Conservation (phyloP, 768 basidiomycete species). For the Flagelloscypha sp. region DNA sequence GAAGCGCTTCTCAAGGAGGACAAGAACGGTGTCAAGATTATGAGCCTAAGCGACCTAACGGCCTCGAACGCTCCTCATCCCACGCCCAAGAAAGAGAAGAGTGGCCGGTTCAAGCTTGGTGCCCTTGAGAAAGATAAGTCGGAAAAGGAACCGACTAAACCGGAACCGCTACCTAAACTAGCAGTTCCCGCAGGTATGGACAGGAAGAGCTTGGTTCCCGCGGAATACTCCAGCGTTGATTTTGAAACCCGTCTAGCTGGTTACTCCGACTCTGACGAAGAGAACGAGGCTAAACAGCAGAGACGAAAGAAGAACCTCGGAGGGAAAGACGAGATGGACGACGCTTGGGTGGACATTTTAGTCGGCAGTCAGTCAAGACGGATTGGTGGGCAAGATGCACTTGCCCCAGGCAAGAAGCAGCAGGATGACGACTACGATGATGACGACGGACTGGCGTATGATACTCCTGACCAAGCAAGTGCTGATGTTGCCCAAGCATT, state of each 20-base stretch:
- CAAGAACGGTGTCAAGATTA: too few species aligned
- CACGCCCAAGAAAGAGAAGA: too few species aligned
- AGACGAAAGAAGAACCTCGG: conserved; percentile 34
- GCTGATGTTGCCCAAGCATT: conserved; percentile 67
- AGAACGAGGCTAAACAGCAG: conserved; percentile 30
- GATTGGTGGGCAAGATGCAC: conserved; percentile 49
- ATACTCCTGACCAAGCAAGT: conserved; percentile 65
- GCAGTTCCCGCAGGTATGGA: too few species aligned
- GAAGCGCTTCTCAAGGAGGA: conserved; percentile 69
- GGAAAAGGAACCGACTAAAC: too few species aligned
- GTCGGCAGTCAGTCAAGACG: conserved; percentile 51
- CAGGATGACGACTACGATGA: conserved; percentile 17
- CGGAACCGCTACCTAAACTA: too few species aligned
- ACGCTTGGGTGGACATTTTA: conserved; percentile 85
- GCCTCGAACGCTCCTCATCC: too few species aligned
- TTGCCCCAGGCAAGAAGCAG: conserved; percentile 11
- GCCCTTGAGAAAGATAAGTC: too few species aligned
- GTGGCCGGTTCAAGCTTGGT: too few species aligned
- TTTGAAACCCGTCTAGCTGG: conserved; percentile 77
- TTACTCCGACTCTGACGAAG: conserved; percentile 37
- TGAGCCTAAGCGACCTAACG: too few species aligned
- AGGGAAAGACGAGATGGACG: conserved; percentile 44
- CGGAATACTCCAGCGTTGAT: conserved; percentile 76
- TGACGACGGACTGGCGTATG: conserved; percentile 25
- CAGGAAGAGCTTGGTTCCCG: conserved; percentile 47